Percentiles rank a stretch among this genome's conserved stretches.
Conservation (phyloP, 768 basidiomycete genomes). For the Lactarius deliciosus region DNA sequence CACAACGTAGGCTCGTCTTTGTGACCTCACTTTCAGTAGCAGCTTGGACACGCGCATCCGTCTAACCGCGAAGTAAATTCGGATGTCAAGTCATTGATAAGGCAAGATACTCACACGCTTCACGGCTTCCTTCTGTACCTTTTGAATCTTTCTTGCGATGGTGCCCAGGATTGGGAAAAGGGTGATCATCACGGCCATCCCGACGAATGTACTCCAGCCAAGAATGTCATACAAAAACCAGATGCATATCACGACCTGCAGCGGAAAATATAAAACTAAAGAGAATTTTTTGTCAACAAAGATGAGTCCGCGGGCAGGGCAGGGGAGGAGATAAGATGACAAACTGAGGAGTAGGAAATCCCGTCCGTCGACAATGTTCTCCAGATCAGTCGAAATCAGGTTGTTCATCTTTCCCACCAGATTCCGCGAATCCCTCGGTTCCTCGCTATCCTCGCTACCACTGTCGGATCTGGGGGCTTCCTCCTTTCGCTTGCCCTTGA, state of each 20-base stretch:
- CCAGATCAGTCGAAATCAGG: slow-evolving; percentile 64
- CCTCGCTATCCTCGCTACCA: slow-evolving; percentile 3
- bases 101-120: slow-evolving; percentile 35
- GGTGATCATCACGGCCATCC: slow-evolving; percentile 41
- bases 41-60: slow-evolving; percentile 48
- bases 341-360: slow-evolving; percentile 30
- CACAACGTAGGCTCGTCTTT: background rate
- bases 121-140: slow-evolving; percentile 43
- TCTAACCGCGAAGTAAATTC: slow-evolving; percentile 33
- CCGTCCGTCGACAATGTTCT: slow-evolving; percentile 34
- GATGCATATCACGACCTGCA: slow-evolving; percentile 43
- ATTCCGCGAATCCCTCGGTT: slow-evolving; percentile 38
- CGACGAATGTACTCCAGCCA: slow-evolving; percentile 50
- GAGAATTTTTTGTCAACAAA: background rate
- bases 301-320: slow-evolving; percentile 1
- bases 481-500: slow-evolving; percentile 28
- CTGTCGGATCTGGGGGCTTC: background rate
- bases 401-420: slow-evolving; percentile 78
- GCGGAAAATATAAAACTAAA: slow-evolving; percentile 40
- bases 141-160: slow-evolving; percentile 39
- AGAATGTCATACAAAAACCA: slow-evolving; percentile 47
- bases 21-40: slow-evolving; percentile 42
- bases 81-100: background rate
- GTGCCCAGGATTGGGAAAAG: slow-evolving; percentile 46
- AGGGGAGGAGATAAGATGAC: background rate